phyloP scores from a whole-genome alignment of 352 stramenopile genomes.

The Paralagenidium karlingii region DNA sequence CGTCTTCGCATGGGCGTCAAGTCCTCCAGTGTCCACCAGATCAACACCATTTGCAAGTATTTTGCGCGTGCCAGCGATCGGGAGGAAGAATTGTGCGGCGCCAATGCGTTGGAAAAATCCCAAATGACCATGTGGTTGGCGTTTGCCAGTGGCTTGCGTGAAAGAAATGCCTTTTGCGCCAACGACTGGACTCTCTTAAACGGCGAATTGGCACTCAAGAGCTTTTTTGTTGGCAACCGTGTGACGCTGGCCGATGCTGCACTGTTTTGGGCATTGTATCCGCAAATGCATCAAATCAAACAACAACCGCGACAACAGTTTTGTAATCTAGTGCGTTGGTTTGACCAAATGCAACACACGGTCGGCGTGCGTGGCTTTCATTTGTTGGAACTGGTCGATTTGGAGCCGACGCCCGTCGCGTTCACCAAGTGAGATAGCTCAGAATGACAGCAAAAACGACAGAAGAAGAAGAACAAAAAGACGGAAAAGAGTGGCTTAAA shows the following conservation, averaged over 20 bases:
- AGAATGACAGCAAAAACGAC: too few relatives aligned
- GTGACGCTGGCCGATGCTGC: conserved; percentile 66
- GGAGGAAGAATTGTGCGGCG: conserved; percentile 50
- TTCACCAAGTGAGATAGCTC: too few relatives aligned
- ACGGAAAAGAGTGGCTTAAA: too few relatives aligned
- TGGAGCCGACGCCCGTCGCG: conserved; percentile 20
- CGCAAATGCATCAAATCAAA: conserved; percentile 20
- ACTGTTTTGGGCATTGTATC: conserved; percentile 56
- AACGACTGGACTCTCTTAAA: too few relatives aligned
- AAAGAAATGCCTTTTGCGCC: too few relatives aligned
- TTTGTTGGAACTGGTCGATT: conserved; percentile 45
- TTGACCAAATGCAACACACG: conserved; percentile 80
- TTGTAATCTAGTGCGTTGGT: conserved; percentile 59
- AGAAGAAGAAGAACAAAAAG: too few relatives aligned
- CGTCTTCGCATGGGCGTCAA: conserved; percentile 54
- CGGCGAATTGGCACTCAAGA: conserved; percentile 39
- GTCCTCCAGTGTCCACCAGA: conserved; percentile 54
- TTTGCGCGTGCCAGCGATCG: conserved; percentile 61
- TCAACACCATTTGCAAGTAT: conserved; percentile 61
- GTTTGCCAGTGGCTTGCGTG: too few relatives aligned
- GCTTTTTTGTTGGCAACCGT: conserved; percentile 53
- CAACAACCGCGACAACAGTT: conserved; percentile 21
- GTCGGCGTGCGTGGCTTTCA: conserved; percentile 70
- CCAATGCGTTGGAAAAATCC: conserved; percentile 47
- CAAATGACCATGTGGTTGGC: conserved; percentile 69